phyloP scores from a whole-genome alignment of 164 flowering plant genomes.

The Pachysandra terminalis region DNA sequence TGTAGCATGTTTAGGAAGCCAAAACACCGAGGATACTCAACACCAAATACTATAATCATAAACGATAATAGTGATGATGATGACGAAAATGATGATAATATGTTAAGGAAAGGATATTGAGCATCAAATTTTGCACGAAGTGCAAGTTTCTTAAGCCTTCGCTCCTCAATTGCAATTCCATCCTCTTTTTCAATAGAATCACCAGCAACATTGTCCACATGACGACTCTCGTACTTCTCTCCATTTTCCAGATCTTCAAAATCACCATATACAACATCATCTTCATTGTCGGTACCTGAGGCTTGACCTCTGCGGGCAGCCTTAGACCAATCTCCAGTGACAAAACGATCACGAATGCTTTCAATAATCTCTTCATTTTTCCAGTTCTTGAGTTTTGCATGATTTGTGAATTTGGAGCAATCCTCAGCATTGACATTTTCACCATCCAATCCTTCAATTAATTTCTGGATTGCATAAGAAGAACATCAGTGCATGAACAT shows the following conservation, averaged over 20 bases:
- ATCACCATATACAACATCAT: slow-evolving; percentile 60
- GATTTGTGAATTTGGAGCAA: slow-evolving; percentile 53
- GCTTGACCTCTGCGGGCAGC: slow-evolving; percentile 58
- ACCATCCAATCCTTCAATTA: slow-evolving; percentile 35
- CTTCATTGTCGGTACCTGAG: slow-evolving; percentile 29
- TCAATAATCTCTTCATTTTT: slow-evolving; percentile 42
- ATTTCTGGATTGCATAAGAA: slow-evolving; percentile 36
- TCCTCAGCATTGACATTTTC: slow-evolving; percentile 51
- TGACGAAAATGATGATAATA: background rate
- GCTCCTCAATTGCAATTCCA: slow-evolving; percentile 42
- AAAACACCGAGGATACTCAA: too few species aligned
- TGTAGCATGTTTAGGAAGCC: too few species aligned
- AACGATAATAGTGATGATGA: too few species aligned
- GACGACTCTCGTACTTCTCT: slow-evolving; percentile 39
- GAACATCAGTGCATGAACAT: background rate
- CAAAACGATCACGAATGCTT: slow-evolving; percentile 83
- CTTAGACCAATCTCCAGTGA: slow-evolving; percentile 87
- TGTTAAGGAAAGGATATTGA: slow-evolving; percentile 66
- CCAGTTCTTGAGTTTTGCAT: slow-evolving; percentile 46
- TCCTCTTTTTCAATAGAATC: slow-evolving; percentile 28
- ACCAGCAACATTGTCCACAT: slow-evolving; percentile 14
- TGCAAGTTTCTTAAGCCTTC: slow-evolving; percentile 83
- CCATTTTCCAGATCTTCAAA: slow-evolving; percentile 96
- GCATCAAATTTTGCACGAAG: slow-evolving; percentile 89
- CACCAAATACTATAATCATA: too few species aligned